phyloP scores from a whole-genome alignment of 23 red algal species.

The Gracilaria domingensis region DNA sequence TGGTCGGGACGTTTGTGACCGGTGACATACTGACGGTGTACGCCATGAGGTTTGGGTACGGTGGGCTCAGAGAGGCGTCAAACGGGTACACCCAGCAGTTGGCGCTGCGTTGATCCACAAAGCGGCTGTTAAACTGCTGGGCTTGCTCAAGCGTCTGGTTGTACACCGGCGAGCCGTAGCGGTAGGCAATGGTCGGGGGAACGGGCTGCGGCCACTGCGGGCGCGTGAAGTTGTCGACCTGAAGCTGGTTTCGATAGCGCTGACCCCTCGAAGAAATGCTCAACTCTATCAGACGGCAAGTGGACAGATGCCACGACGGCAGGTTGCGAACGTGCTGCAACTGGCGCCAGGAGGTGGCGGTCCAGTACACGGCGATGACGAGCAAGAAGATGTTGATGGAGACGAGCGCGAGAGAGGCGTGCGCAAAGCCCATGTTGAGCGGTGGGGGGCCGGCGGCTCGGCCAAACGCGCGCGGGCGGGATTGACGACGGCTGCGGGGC shows the following conservation, averaged over 20 bases:
- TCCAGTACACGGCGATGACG: conserved; percentile 31
- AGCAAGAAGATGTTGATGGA: conserved; percentile 26
- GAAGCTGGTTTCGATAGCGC: conserved; percentile 1
- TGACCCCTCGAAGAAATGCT: not conserved
- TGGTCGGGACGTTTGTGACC: conserved; percentile 12
- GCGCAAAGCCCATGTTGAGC: conserved; percentile 29
- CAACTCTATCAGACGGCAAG: not conserved
- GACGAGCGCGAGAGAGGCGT: not conserved
- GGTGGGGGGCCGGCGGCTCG: not conserved
- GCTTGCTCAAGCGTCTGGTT: conserved; percentile 10
- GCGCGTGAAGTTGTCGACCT: not conserved
- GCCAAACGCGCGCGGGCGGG: no score
- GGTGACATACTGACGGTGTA: conserved; percentile 24
- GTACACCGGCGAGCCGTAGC: conserved; percentile 30
- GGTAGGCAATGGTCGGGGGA: not conserved
- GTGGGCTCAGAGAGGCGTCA: not conserved
- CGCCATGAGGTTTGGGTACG: not conserved
- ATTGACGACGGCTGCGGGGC: not conserved
- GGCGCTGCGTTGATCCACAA: not conserved
- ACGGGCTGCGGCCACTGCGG: not conserved
- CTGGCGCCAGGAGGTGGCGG: conserved; percentile 17
- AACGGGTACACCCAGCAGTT: conserved; percentile 3
- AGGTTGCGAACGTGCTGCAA: not conserved
- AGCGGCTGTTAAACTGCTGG: not conserved
- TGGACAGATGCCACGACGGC: not conserved